Percentiles rank a stretch among this genome's conserved stretches.
Evolutionary conservation across 2,329 filamentous ascomycete species (phyloP).

Genomic region (Epichloe gansuensis): DNA sequence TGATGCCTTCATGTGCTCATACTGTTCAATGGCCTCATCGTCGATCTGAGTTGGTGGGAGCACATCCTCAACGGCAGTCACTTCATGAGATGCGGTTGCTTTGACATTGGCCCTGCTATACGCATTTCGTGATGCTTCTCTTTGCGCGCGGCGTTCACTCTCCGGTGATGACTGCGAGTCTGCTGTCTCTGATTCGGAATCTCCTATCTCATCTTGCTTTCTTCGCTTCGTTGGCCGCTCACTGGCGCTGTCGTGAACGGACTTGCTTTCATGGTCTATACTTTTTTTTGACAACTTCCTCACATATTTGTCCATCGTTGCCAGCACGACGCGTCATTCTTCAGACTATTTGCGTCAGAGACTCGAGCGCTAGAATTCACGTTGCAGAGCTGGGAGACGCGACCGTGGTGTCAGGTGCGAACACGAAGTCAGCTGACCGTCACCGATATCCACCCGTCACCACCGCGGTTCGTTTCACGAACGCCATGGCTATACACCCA

Average conservation of each 20-base stretch:
- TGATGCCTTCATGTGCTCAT: conserved; percentile 55
- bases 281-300: conserved; percentile 16
- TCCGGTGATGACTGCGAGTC: conserved; percentile 11
- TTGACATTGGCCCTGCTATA: conserved; percentile 6
- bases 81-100: conserved; percentile 7
- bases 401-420: conserved; percentile 1
- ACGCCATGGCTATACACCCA: too few relatives aligned
- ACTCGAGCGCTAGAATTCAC: not conserved
- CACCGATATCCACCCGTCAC: conserved; percentile 5
- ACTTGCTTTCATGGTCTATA: conserved; percentile 4
- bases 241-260: conserved; percentile 4
- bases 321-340: conserved; percentile 6
- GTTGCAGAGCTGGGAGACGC: conserved; percentile 3
- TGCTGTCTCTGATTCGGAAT: conserved; percentile 13
- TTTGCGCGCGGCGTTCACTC: conserved; percentile 3
- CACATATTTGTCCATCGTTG: conserved; percentile 27
- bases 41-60: conserved; percentile 55
- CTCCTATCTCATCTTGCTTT: conserved; percentile 15
- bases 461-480: not conserved
- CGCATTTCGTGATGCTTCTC: not conserved
- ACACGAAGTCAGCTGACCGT: conserved; percentile 29
- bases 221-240: conserved; percentile 19
- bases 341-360: not conserved
- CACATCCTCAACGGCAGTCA: conserved; percentile 34
- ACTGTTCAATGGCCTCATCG: conserved; percentile 63